Base-by-base conservation (phyloP, 78 protist genomes). In the Dictyostelium intermedium region DNA sequence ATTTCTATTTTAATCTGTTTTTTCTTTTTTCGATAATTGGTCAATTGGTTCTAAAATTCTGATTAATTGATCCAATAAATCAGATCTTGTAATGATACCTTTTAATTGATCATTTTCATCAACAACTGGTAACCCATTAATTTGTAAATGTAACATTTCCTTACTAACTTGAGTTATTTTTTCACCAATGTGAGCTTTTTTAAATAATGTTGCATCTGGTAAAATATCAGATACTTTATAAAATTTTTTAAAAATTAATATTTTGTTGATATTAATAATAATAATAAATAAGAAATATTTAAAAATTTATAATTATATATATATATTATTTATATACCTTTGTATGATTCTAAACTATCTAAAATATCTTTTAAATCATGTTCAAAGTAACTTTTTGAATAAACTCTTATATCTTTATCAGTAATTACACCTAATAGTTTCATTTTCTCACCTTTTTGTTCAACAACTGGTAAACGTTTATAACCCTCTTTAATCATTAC, bases 91-190 rank as follows among this genome's bases (percentile, higher is more conserved):
- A 10, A 87, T 43, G 25, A 87, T 30, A 11, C 93, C 93, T 5
- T 50, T 61, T 63, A 87, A 61, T 66, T 61, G 61, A 9, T 39
- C 77, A 9, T 78, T 45, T 30, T 78, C 34, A 78, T 76, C 43
- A 10, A 87, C 93, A 25, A 87, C 93, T 16, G 93, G 93, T 27
- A 87, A 30, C 4, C 93, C 84, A 60, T 41, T 87, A 7, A 87
- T 78, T 41, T 53, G 32, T 61, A n/a, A 16, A 6, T 43, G 30
- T 56, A 45, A 60, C 85, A 87, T 78, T 60, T 60, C 35, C 30
- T 87, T 87, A 41, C 77, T 70, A 5, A 39, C 60, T 13, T 76
- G 39, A 3, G 69, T n/a, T 30, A 60, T 41, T n/a, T 37, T 39
- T n/a, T 76, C 80, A 3, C 61, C 66, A 39, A 78, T 53, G 41